A percentile compares a stretch with the other conserved stretches of the same genome.
Evolutionary conservation across 2,329 filamentous ascomycete species (phyloP).

Genomic region (Xylariaceae sp.): DNA sequence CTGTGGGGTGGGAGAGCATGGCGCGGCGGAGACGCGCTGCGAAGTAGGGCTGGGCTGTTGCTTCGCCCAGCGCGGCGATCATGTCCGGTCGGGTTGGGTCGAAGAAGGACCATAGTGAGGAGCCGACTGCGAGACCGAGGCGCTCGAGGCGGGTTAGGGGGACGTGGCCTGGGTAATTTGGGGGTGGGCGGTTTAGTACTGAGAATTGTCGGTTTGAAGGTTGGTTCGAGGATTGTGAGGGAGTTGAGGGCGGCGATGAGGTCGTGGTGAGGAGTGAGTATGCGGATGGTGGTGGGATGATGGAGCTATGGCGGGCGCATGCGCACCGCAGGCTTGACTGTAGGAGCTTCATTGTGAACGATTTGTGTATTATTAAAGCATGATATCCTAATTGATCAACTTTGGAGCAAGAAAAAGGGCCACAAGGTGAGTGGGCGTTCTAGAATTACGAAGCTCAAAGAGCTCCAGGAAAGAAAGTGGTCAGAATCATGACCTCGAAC

Average conservation of each 20-base stretch:
- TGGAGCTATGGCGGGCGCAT: no score
- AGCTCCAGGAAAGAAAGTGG: no score
- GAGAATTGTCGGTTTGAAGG: conserved; percentile 57
- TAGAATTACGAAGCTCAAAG: no score
- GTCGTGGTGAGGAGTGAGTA: neutral
- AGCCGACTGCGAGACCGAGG: conserved; percentile 63
- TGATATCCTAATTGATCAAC: no score
- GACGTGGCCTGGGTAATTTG: conserved; percentile 89
- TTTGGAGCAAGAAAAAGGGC: no score
- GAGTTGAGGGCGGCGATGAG: neutral
- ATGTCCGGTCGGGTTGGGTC: conserved; percentile 86
- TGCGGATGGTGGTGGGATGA: no score
- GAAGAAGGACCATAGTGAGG: conserved; percentile 59
- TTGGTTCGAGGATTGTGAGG: neutral
- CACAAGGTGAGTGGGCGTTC: no score
- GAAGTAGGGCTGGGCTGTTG: conserved; percentile 92
- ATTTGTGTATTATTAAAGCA: no score
- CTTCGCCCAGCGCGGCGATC: conserved; percentile 90
- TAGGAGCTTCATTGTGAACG: no score
- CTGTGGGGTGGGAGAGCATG: conserved; percentile 82
- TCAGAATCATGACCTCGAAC: no score
- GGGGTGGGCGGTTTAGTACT: conserved; percentile 75
- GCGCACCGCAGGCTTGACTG: no score
- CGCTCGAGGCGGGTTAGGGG: conserved; percentile 78
- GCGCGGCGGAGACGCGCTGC: conserved; percentile 85